These are phyloP conservation scores for Moricandia arvensis DNA, from an alignment of 345 rosid genomes.

Conservation along the genomic window DNA sequence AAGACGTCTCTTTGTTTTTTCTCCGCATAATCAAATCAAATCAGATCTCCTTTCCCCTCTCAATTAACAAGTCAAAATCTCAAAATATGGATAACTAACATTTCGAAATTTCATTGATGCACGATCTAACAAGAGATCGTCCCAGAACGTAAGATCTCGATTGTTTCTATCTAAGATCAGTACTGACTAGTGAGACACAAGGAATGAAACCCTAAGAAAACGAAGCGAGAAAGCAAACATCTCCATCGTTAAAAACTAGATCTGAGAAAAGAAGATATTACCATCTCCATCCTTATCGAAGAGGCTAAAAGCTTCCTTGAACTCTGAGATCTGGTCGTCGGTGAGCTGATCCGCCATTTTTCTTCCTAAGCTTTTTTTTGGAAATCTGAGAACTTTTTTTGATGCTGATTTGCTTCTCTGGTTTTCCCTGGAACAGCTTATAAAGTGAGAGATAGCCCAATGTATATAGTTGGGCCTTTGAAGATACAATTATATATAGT, in stretches of 20 bases:
- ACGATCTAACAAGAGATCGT: not conserved
- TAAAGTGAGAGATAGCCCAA: not conserved
- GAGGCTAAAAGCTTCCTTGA: slow-evolving; percentile 38
- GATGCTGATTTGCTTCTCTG: no score
- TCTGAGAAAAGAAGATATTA: not conserved
- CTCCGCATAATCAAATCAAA: not conserved
- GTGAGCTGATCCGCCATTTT: slow-evolving; percentile 37
- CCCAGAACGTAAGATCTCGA: not conserved
- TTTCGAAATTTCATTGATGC: no score
- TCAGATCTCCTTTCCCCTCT: not conserved
- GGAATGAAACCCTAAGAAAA: not conserved
- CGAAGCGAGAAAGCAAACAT: not conserved
- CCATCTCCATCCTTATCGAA: not conserved
- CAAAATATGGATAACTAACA: no score
- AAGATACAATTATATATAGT: not conserved
- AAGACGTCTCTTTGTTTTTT: no score
- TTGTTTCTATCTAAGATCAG: not conserved
- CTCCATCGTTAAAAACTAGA: no score
- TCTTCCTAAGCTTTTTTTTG: no score
- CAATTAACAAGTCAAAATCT: not conserved
- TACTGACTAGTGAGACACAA: not conserved
- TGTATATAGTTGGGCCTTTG: not conserved
- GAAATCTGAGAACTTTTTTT: not conserved
- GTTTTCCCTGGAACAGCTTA: not conserved
- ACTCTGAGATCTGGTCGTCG: slow-evolving; percentile 38